Base-by-base conservation (phyloP, 2,329 filamentous ascomycete species). In the Macrophomina pseudophaseolina region DNA sequence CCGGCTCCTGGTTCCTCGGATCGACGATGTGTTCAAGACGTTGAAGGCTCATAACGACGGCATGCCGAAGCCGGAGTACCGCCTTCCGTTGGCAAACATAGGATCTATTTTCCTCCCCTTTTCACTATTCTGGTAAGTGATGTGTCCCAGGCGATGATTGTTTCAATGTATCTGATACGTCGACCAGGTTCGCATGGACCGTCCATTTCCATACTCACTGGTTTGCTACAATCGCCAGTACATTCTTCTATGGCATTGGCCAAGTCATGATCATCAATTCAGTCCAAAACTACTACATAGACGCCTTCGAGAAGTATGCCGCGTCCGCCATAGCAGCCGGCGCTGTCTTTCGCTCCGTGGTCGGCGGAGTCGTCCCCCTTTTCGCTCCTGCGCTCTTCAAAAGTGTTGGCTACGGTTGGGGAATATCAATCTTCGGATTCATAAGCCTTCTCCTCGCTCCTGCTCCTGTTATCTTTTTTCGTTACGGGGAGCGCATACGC, bases 241-340 rank as follows among this genome's bases (percentile, higher is more conserved):
- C 80, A 0, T 83, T 80, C 69, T 82, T 82, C 72, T 85, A 84
- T 69, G 84, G 83, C 12, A 77, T 85, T 18, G 83, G 84, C 2
- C 83, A 85, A 65, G 82, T 86, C 11, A 81, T 83, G 69, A 84
- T 85, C 35, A 74, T 86, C 64, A 86, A 85, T 65, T 79, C 78
- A 12, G 83, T 83, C 16, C 84, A 86, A 64, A 86, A 86, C 63
- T 85, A 85, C 72, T 85, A 84, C 71, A 85, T 85, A 54, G 83
- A 85, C 70, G 78, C 79, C 28, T 85, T 84, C 66, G 82, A 84
- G 67, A 78, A 79, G 71, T 84, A 83, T 68, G 83, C 83, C 5
- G 83, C 83, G 6, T 80, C 77, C 42, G 83, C 82, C 0, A 84
- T 85, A 62, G 83, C 83, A 5, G 83, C 82, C 4, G 82, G 82